phyloP scores from a whole-genome alignment of 768 basidiomycete species.

The Chalciporus chontae region DNA sequence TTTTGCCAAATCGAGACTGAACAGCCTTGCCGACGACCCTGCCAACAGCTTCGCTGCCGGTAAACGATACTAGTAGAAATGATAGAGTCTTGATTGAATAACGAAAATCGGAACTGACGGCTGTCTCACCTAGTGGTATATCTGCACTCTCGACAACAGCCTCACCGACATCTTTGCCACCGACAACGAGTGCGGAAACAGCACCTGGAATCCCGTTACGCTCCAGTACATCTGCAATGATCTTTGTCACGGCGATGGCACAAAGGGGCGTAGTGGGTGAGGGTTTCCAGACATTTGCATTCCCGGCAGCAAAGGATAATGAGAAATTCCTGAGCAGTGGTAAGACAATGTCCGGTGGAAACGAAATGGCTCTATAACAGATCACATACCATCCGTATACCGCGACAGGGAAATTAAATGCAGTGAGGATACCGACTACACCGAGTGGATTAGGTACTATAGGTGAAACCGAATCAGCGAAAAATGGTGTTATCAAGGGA shows the following conservation, averaged over 20 bases:
- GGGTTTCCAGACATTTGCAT: constrained; percentile 95
- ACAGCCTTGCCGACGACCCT: constrained; percentile 85
- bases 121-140: constrained; percentile 69
- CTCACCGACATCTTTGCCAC: constrained; percentile 77
- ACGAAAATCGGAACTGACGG: background rate
- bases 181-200: constrained; percentile 77
- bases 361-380: background rate
- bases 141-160: constrained; percentile 68
- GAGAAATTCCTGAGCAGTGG: constrained; percentile 72
- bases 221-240: constrained; percentile 78
- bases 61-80: constrained; percentile 79
- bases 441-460: constrained; percentile 89
- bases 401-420: constrained; percentile 96
- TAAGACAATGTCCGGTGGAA: constrained; percentile 7
- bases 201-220: constrained; percentile 81
- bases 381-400: constrained; percentile 78
- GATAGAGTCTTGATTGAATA: constrained; percentile 2
- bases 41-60: constrained; percentile 88
- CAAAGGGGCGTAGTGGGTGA: constrained; percentile 85
- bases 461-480: constrained; percentile 14
- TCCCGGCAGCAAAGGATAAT: constrained; percentile 84
- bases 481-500: constrained; percentile 1
- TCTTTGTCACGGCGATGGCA: constrained; percentile 86
- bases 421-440: constrained; percentile 72
- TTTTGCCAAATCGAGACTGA: constrained; percentile 84